phyloP scores from a whole-genome alignment of 345 rosid species.

The Erucastrum elatum region DNA sequence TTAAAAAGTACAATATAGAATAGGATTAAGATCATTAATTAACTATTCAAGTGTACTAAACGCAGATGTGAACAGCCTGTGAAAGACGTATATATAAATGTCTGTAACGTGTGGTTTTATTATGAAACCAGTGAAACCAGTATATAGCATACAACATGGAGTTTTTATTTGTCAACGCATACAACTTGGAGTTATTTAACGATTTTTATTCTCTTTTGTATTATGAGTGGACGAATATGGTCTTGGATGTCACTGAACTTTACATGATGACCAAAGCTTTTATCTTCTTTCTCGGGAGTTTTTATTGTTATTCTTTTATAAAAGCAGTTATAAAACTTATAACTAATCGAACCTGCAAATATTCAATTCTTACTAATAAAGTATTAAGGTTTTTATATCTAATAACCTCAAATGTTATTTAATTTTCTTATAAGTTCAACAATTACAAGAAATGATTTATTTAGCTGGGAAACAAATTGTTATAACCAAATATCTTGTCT shows the following conservation, averaged over 20 bases:
- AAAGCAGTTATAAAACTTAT: no score
- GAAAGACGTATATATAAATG: background rate
- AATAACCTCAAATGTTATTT: background rate
- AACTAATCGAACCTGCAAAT: background rate
- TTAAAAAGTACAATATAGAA: background rate
- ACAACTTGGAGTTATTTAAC: slow-evolving; percentile 7
- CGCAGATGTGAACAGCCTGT: slow-evolving; percentile 26
- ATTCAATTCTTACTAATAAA: background rate
- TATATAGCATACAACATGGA: slow-evolving; percentile 3
- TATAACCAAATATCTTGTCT: background rate
- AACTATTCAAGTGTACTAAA: background rate
- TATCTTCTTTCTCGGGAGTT: slow-evolving; percentile 9
- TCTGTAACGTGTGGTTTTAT: background rate
- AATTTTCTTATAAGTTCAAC: background rate
- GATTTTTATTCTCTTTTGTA: slow-evolving; percentile 14
- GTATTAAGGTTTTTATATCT: background rate
- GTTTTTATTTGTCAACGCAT: background rate
- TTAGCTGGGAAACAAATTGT: background rate
- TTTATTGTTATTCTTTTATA: background rate
- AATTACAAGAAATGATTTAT: background rate
- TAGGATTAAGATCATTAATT: background rate
- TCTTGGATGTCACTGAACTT: slow-evolving; percentile 14
- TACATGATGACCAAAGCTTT: background rate
- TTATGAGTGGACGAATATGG: slow-evolving; percentile 20
- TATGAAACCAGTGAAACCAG: background rate